Conservation (phyloP, 768 basidiomycete species). For the Mycena sanguinolenta region DNA sequence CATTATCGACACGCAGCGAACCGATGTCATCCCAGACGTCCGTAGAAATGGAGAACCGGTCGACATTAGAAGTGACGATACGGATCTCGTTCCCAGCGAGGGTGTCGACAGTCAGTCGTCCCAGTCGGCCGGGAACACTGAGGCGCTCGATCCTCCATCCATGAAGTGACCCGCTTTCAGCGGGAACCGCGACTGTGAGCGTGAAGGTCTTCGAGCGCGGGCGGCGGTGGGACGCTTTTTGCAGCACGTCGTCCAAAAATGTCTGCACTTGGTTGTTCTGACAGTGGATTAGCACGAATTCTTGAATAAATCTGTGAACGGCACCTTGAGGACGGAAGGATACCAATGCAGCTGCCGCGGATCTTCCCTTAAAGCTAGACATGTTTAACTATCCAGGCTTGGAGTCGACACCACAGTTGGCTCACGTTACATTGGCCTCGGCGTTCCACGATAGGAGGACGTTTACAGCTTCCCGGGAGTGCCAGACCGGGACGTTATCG, state of each 20-base stretch:
- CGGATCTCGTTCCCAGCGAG: slow-evolving; percentile 31
- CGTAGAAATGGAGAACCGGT: slow-evolving; percentile 46
- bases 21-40: slow-evolving; percentile 30
- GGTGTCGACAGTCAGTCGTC: slow-evolving; percentile 49
- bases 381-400: slow-evolving; percentile 4
- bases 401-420: slow-evolving; percentile 13
- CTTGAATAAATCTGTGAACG: not conserved
- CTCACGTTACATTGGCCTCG: slow-evolving; percentile 67
- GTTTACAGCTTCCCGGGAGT: slow-evolving; percentile 76
- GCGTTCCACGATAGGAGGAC: slow-evolving; percentile 71
- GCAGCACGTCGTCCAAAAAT: slow-evolving; percentile 62
- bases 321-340: slow-evolving; percentile 60
- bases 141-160: slow-evolving; percentile 78
- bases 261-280: slow-evolving; percentile 63
- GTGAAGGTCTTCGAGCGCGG: slow-evolving; percentile 62
- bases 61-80: slow-evolving; percentile 48
- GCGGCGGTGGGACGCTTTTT: slow-evolving; percentile 27
- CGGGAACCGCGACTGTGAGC: slow-evolving; percentile 78
- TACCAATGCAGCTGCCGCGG: slow-evolving; percentile 80
- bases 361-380: slow-evolving; percentile 73
- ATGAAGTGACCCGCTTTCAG: slow-evolving; percentile 76
- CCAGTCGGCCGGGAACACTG: slow-evolving; percentile 75
- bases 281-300: not conserved
- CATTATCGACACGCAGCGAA: slow-evolving; percentile 37
- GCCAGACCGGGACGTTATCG: slow-evolving; percentile 91